Evolutionary conservation across 2,329 filamentous ascomycete species (phyloP), one percentile per base, ranked within the genome.

Genomic region (Fusarium pininemorale): DNA sequence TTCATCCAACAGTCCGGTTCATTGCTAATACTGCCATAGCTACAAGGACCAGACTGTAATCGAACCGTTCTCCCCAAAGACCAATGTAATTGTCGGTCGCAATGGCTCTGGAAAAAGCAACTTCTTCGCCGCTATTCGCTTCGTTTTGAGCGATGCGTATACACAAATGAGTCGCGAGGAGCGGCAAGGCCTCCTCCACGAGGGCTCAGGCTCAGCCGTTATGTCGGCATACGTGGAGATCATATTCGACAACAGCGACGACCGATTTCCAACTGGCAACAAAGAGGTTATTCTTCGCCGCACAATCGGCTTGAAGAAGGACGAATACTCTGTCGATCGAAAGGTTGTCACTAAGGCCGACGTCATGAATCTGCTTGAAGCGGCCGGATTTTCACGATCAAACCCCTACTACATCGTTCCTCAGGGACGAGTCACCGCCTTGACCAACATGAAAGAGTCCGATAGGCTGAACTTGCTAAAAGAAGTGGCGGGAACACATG

Each of bases 161-260:
- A 97, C 94, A 50, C 94, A 97, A 82, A 94, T 99, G 90, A 94
- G 93, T 74, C 93, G 96, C 78, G 96, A 99, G 82, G 96, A 99
- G 87, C 94, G 96, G 70, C 95, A 97, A 83, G 95, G 94, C 37
- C 90, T 99, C 41, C 89, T 99, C n/a, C 96, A 99, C 82, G 97
- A 99, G 87, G 97, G 97, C 45, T 97, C 96, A 8, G 97, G 96
- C 41, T 98, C 96, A 7, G 96, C 96, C 22, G 96, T 99, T 79
- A 98, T 98, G 94, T 98, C 95, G 54, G 97, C 96, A n/a, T 99
- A 98, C 79, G 97, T 99, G 68, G 96, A 99, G 84, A 94, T 99
- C 79, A 97, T 98, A 75, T 99, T 99, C 83, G 96, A 99, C 88
- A 99, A 99, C 81, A 94, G 90, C 78, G 96, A 99, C 81, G 94